phyloP scores from a whole-genome alignment of 805 yeast genomes.

The Lipomyces mesembrius region DNA sequence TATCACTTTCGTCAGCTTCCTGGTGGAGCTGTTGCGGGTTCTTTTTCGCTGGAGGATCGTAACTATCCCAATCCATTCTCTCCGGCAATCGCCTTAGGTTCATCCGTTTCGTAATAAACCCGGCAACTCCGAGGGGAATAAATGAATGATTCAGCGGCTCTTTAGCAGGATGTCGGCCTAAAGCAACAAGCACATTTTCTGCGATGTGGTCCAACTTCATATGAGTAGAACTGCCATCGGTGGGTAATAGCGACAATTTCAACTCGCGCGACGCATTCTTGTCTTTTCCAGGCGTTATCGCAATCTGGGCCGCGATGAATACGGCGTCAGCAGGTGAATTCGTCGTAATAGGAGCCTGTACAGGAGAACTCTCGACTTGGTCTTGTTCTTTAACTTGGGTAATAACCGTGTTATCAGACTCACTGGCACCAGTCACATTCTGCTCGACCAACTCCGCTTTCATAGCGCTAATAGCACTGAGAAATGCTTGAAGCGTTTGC shows the following conservation, averaged over 20 bases:
- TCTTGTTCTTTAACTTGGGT: background rate
- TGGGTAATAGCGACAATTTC: background rate
- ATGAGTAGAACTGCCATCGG: background rate
- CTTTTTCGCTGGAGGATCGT: constrained; percentile 16
- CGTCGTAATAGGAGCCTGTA: background rate
- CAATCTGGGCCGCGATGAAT: background rate
- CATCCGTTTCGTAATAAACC: background rate
- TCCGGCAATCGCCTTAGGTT: constrained; percentile 4
- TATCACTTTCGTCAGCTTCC: background rate
- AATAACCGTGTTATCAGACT: background rate
- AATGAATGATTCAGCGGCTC: constrained; percentile 17
- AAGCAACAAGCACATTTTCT: constrained; percentile 4
- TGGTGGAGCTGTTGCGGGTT: background rate
- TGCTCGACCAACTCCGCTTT: background rate
- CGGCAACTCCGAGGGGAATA: constrained; percentile 6
- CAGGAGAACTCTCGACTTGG: background rate
- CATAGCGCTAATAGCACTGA: background rate
- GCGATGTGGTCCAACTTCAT: constrained; percentile 9
- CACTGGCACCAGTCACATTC: background rate
- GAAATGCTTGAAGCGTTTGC: constrained; percentile 1
- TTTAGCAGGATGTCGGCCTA: constrained; percentile 13
- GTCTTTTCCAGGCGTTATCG: background rate
- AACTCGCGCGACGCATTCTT: background rate
- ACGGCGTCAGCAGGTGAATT: background rate
- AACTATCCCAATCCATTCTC: constrained; percentile 17